Evolutionary conservation across 352 stramenopile species (phyloP).

Genomic region (Achlya hypogyna): DNA sequence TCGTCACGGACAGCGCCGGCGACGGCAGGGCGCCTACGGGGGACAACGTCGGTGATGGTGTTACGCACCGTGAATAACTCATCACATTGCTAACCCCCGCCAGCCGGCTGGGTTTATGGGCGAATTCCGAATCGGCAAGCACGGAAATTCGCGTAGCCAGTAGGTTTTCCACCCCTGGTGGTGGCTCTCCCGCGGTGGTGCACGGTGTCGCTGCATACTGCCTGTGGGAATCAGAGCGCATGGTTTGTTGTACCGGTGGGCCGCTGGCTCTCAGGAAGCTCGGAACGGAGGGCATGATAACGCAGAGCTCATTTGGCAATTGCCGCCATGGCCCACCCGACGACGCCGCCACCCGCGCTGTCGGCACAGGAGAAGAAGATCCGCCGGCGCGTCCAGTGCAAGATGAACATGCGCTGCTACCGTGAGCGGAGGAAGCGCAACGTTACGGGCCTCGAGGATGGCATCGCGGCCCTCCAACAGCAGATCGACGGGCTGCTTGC

Average conservation of each 20-base stretch:
- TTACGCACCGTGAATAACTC: not conserved
- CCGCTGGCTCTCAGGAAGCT: not conserved
- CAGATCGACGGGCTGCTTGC: not conserved
- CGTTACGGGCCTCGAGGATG: not conserved
- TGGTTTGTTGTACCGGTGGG: not conserved
- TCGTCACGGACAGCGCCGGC: not conserved
- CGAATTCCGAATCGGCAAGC: not conserved
- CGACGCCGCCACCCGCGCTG: not conserved
- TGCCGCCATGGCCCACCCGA: not conserved
- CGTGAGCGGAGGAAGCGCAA: not conserved
- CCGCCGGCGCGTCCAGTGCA: conserved; percentile 12
- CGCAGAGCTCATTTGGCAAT: not conserved
- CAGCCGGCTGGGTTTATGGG: not conserved
- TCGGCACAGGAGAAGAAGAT: conserved; percentile 5
- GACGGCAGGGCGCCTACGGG: not conserved
- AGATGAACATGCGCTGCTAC: conserved; percentile 17
- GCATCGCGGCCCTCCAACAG: not conserved
- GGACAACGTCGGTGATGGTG: not conserved
- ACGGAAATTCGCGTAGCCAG: not conserved
- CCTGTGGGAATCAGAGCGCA: not conserved
- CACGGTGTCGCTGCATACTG: too few species aligned
- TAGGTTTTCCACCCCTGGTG: not conserved
- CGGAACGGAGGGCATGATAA: not conserved
- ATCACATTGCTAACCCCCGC: not conserved
- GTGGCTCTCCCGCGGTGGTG: too few species aligned